These are phyloP conservation scores for Asterionellopsis glacialis DNA, from an alignment of 108 stramenopile species.

Conservation along the genomic window DNA sequence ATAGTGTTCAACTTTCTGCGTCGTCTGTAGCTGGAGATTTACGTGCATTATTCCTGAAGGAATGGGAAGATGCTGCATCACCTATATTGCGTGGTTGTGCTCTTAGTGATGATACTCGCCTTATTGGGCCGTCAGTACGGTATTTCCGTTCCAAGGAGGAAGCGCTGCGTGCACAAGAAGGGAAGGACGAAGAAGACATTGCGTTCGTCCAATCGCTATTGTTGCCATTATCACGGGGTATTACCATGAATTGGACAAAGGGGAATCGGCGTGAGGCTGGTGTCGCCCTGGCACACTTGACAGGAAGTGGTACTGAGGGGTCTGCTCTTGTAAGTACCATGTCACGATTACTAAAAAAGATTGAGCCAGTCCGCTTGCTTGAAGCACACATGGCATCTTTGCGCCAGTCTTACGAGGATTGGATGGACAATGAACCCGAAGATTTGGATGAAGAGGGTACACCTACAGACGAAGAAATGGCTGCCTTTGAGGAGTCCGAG, in stretches of 20 bases:
- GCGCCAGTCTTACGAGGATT: slow-evolving; percentile 62
- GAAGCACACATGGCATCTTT: slow-evolving; percentile 87
- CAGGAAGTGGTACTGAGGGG: slow-evolving; percentile 40
- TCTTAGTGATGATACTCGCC: slow-evolving; percentile 42
- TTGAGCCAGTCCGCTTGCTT: slow-evolving; percentile 71
- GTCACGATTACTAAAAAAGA: slow-evolving; percentile 10
- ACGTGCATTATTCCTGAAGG: slow-evolving; percentile 59
- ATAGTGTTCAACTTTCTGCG: slow-evolving; percentile 48
- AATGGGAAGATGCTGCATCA: slow-evolving; percentile 45
- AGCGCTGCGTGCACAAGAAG: slow-evolving; percentile 16
- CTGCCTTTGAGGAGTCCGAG: slow-evolving; percentile 51
- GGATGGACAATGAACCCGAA: slow-evolving; percentile 71
- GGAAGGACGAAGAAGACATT: slow-evolving; percentile 12
- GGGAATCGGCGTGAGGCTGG: slow-evolving; percentile 84
- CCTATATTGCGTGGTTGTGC: slow-evolving; percentile 59
- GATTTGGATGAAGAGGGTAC: slow-evolving; percentile 39
- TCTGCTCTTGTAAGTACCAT: slow-evolving; percentile 29
- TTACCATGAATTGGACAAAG: slow-evolving; percentile 59
- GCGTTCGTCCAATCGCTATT: slow-evolving; percentile 23
- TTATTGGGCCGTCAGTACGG: slow-evolving; percentile 64
- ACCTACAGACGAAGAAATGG: slow-evolving; percentile 74
- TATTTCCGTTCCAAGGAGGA: slow-evolving; percentile 54
- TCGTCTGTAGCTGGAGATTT: slow-evolving; percentile 53
- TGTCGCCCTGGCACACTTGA: slow-evolving; percentile 55
- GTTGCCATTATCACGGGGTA: slow-evolving; percentile 55